Evolutionary conservation across 331 rosid species (phyloP), one percentile per base, ranked within the genome.

Genomic region (Malus hybrid): DNA sequence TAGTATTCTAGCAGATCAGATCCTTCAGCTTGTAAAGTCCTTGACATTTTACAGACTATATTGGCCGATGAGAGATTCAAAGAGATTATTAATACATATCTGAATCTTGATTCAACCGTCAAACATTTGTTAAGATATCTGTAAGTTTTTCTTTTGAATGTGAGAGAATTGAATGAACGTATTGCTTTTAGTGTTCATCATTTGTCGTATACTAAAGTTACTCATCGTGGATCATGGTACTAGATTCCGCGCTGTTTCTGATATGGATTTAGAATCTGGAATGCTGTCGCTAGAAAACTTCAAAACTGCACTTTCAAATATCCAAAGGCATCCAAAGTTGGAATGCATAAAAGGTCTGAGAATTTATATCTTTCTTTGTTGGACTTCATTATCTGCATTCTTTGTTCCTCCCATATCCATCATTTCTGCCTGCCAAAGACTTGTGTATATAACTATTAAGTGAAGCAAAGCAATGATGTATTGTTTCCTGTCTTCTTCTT

Each of bases 191-290:
- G 22, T 56, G 24, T 39, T 20, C 29, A 20, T 54, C n/a, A 6
- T 70, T 62, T 28, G 4, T 69, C 63, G 32, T 50, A 52, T 60
- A 67, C 62, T 74, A 62, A 77, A 86, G 81, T 79, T 27, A 79
- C 72, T 73, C 10, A 10, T 69, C 75, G 50, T 78, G 50, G 65
- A 65, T 70, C 77, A 74, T 80, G 81, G 36, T 63, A 61, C 82
- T 79, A 94, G 99, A 82, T 94, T 90, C 77, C 85, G 83, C 52
- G 92, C 93, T 48, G 83, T 88, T 81, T 91, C 97, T 83, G 77
- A 67, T 65, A 88, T 94, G 90, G 92, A 94, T 82, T 67, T 87
- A 84, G 81, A 82, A 74, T 83, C 87, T 66, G 99, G 99, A 72
- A 79, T 85, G 81, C 78, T 90, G 79, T 81, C 92, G 7, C 78